Conservation (phyloP, 2,329 filamentous ascomycete genomes). For the Pyrenophora graminea region DNA sequence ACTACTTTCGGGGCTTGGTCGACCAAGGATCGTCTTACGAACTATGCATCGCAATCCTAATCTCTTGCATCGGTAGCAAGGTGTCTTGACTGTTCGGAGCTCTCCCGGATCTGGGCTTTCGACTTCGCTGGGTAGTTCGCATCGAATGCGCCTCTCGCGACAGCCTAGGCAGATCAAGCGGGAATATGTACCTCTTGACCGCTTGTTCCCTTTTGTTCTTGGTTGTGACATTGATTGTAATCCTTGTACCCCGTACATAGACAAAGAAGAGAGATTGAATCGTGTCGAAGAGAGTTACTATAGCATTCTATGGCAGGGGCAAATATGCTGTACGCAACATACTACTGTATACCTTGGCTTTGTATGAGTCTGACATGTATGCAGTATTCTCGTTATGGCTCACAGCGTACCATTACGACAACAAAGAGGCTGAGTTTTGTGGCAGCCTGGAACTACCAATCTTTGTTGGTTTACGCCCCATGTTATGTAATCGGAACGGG, state of each 20-base stretch:
- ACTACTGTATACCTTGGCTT: too few relatives aligned
- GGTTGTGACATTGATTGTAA: conserved; percentile 6
- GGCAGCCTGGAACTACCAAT: background rate
- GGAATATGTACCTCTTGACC: conserved; percentile 21
- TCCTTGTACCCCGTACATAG: too few relatives aligned
- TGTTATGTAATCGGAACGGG: background rate
- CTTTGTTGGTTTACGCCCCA: too few relatives aligned
- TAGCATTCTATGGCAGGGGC: too few relatives aligned
- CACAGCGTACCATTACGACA: too few relatives aligned
- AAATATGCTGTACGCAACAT: too few relatives aligned
- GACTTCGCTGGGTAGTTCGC: conserved; percentile 20
- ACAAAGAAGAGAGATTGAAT: too few relatives aligned
- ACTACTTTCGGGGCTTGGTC: conserved; percentile 11
- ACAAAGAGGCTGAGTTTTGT: too few relatives aligned
- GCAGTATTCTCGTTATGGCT: too few relatives aligned
- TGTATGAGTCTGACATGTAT: too few relatives aligned
- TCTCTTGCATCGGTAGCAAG: conserved; percentile 22
- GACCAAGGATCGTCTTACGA: conserved; percentile 19
- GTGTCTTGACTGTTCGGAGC: conserved; percentile 19
- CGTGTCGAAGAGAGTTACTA: too few relatives aligned
- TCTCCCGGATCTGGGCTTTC: conserved; percentile 19
- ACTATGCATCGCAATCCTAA: conserved; percentile 19
- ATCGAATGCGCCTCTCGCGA: conserved; percentile 24
- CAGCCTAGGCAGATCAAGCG: conserved; percentile 25
- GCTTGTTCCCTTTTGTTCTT: conserved; percentile 12